Base-by-base conservation (phyloP, 805 yeast species). In the Nakazawaea ishiwadae region DNA sequence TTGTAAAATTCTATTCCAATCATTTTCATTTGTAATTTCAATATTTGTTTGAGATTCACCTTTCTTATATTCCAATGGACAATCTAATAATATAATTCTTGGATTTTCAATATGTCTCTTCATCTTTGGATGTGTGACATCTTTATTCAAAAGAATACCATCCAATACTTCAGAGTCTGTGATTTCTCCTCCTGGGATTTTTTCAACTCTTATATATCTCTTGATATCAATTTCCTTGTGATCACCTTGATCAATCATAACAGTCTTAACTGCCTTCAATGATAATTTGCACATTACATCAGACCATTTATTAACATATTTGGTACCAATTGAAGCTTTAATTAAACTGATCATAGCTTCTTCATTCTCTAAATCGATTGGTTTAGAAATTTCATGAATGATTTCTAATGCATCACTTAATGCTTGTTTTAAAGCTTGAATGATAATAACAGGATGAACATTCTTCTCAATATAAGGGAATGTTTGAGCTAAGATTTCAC, bases 61-160 rank as follows among this genome's bases (percentile, higher is more conserved):
- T 74, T 93, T 93, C 70, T 93, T 93, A 69, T 93, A 93, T 67
- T 93, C 99, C 54, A 93, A 73, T 10, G 99, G 97, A 65, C 97
- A 90, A 66, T 93, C 99, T 52, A 93, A 73, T 51, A 93, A 73
- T 15, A 93, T 76, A 42, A 93, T 78, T 49, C 91, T 77, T 38
- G 99, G 99, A 56, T 88, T 85, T 60, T 83, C 85, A 52, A 93
- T 84, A 53, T 70, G 58, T 61, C 99, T 81, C 53, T 82, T 82
- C 99, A 93, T 93, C 64, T 90, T 89, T 48, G 99, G 99, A 65
- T 93, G 99, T n/a, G 95, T 89, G 44, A 93, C 95, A 59, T 93
- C 99, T 65, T 93, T 93, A 70, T 93, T 93, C 54, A 93, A 75
- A 66, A 93, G 69, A 39, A 91, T 84, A 49, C 99, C 99, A 56